These are phyloP conservation scores for Trichodelitschia bisporula DNA, from an alignment of 495 filamentous ascomycete species.

Conservation along the genomic window DNA sequence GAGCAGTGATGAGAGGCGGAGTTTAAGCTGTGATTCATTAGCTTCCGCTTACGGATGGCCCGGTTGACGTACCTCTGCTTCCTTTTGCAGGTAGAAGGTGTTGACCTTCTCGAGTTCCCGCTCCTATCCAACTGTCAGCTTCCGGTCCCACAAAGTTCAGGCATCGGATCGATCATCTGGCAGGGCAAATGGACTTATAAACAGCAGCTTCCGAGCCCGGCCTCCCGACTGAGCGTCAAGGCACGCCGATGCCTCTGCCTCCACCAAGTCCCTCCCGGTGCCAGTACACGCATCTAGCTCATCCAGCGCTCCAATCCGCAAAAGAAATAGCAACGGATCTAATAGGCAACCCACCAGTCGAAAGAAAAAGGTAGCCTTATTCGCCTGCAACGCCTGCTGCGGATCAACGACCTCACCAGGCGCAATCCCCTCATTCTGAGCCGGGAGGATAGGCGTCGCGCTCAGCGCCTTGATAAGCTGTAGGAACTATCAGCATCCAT, in stretches of 20 bases:
- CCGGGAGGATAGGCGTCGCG: slow-evolving; percentile 57
- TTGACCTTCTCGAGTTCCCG: slow-evolving; percentile 97
- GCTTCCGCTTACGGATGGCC: background rate
- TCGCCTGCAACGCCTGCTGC: slow-evolving; percentile 83
- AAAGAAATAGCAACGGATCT: too few species aligned
- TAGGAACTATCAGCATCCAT: background rate
- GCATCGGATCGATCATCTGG: too few species aligned
- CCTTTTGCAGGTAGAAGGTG: slow-evolving; percentile 90
- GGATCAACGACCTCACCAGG: slow-evolving; percentile 34
- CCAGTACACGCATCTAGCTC: too few species aligned
- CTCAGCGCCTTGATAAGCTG: slow-evolving; percentile 97
- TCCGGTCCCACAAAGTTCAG: background rate
- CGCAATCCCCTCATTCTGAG: slow-evolving; percentile 31
- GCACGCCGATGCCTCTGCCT: too few species aligned
- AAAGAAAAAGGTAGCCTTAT: slow-evolving; percentile 97
- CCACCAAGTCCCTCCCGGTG: too few species aligned
- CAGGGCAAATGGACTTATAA: too few species aligned
- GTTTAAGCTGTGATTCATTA: slow-evolving; percentile 41
- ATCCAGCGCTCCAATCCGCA: too few species aligned
- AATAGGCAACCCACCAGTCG: slow-evolving; percentile 48
- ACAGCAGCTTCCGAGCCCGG: too few species aligned
- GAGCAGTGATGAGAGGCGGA: slow-evolving; percentile 69
- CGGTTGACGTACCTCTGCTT: slow-evolving; percentile 53
- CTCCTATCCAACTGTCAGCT: slow-evolving; percentile 29
- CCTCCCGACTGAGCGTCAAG: too few species aligned